Evolutionary conservation across 2,329 filamentous ascomycete species (phyloP).

Genomic region (Phoma herbarum): DNA sequence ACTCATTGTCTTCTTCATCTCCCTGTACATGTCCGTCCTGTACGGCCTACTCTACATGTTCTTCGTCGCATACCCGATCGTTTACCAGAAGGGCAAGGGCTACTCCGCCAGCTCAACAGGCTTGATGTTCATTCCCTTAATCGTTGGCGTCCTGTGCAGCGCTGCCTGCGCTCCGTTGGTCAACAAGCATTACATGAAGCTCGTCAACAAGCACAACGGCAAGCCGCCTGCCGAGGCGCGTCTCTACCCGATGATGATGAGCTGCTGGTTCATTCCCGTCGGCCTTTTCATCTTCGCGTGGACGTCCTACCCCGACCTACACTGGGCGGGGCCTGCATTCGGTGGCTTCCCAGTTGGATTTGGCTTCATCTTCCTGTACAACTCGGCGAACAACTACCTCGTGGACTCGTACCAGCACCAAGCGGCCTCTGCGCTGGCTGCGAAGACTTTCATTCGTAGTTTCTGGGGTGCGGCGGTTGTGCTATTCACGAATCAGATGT

Average conservation of each 20-base stretch:
- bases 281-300: constrained; percentile 74
- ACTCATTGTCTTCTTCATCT: constrained; percentile 84
- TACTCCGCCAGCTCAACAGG: constrained; percentile 78
- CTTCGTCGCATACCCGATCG: constrained; percentile 67
- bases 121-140: constrained; percentile 86
- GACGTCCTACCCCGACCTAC: constrained; percentile 71
- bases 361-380: constrained; percentile 85
- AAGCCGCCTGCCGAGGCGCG: constrained; percentile 79
- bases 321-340: constrained; percentile 76
- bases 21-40: constrained; percentile 84
- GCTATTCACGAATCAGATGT: constrained; percentile 83
- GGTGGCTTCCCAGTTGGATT: constrained; percentile 74
- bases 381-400: constrained; percentile 65
- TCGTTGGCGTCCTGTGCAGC: constrained; percentile 75
- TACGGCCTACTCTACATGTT: constrained; percentile 77
- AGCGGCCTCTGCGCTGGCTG: constrained; percentile 80
- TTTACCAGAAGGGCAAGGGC: constrained; percentile 82
- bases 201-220: constrained; percentile 70
- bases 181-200: constrained; percentile 80
- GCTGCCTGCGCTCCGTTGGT: constrained; percentile 74
- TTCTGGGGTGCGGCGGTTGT: constrained; percentile 83
- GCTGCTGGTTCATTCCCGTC: constrained; percentile 68
- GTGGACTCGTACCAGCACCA: constrained; percentile 75
- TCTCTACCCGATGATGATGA: constrained; percentile 75
- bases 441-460: constrained; percentile 80